These are phyloP conservation scores for Mariannaea elegans DNA, from an alignment of 2,329 filamentous ascomycete genomes.

Conservation along the genomic window DNA sequence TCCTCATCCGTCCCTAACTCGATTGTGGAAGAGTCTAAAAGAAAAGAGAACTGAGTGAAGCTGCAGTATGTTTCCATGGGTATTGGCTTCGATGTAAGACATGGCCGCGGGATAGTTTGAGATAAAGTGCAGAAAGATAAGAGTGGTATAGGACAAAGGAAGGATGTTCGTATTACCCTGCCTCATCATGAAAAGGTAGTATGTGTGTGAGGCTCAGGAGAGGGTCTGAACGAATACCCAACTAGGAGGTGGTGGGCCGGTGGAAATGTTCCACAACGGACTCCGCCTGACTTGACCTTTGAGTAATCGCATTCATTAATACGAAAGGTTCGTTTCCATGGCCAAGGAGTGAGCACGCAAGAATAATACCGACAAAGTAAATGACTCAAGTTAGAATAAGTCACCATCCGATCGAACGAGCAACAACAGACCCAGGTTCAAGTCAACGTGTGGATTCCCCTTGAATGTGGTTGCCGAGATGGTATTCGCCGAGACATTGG, in stretches of 20 bases:
- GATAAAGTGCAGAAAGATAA: conserved; percentile 66
- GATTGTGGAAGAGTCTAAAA: conserved; percentile 35
- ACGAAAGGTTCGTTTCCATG: neutral
- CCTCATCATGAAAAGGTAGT: conserved; percentile 58
- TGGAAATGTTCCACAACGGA: conserved; percentile 22
- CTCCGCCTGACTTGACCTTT: neutral
- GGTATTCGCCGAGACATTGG: no score
- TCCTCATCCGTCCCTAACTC: neutral
- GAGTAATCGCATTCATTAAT: neutral
- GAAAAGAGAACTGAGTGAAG: conserved; percentile 50
- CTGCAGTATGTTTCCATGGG: conserved; percentile 60
- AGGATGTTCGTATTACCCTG: conserved; percentile 67
- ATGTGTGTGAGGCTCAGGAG: conserved; percentile 53
- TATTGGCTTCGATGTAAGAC: conserved; percentile 53
- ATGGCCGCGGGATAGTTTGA: conserved; percentile 53
- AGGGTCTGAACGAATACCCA: conserved; percentile 48
- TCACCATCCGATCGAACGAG: neutral
- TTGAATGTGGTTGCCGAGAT: neutral
- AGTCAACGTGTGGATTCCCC: neutral
- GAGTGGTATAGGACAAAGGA: conserved; percentile 68
- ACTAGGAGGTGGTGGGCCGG: conserved; percentile 26
- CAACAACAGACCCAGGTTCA: neutral
- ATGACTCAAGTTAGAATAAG: neutral
- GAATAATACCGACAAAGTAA: neutral
- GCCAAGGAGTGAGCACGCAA: neutral